Percentiles rank a stretch among this genome's conserved stretches.
These are phyloP conservation scores for Pterocarpus santalinus DNA, from an alignment of 306 rosid genomes.

Conservation along the genomic window DNA sequence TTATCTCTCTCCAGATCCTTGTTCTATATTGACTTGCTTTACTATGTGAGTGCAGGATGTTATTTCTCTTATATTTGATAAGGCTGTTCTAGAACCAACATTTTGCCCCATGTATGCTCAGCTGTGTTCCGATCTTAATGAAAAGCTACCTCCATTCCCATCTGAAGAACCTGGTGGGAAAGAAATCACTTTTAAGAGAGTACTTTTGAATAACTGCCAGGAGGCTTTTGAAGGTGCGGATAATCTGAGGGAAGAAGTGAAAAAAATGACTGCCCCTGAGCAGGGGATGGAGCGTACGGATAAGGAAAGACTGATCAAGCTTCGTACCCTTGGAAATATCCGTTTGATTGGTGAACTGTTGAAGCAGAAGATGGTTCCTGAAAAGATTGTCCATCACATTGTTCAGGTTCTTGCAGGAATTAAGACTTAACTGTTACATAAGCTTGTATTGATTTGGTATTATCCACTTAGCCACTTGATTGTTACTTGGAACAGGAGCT, in stretches of 20 bases:
- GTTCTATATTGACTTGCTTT: constrained; percentile 44
- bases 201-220: constrained; percentile 90
- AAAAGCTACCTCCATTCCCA: constrained; percentile 88
- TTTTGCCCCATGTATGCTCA: constrained; percentile 98
- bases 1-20: constrained; percentile 16
- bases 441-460: constrained; percentile 19
- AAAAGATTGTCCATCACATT: constrained; percentile 96
- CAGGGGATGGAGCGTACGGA: constrained; percentile 87
- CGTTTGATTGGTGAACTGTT: constrained; percentile 97
- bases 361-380: constrained; percentile 99
- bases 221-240: constrained; percentile 98
- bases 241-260: constrained; percentile 78
- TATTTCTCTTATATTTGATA: constrained; percentile 87
- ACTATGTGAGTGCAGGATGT: constrained; percentile 75
- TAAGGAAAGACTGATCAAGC: constrained; percentile 80
- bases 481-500: constrained; percentile 75
- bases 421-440: constrained; percentile 13
- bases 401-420: constrained; percentile 70
- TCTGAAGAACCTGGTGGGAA: constrained; percentile 91
- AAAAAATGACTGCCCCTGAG: constrained; percentile 89
- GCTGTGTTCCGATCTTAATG: constrained; percentile 86
- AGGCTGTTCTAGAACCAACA: constrained; percentile 98
- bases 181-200: constrained; percentile 87
- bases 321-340: constrained; percentile 96
- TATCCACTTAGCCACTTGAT: constrained; percentile 26